Evolutionary conservation across 768 basidiomycete species (phyloP).

Genomic region (Pleurotus eryngii): DNA sequence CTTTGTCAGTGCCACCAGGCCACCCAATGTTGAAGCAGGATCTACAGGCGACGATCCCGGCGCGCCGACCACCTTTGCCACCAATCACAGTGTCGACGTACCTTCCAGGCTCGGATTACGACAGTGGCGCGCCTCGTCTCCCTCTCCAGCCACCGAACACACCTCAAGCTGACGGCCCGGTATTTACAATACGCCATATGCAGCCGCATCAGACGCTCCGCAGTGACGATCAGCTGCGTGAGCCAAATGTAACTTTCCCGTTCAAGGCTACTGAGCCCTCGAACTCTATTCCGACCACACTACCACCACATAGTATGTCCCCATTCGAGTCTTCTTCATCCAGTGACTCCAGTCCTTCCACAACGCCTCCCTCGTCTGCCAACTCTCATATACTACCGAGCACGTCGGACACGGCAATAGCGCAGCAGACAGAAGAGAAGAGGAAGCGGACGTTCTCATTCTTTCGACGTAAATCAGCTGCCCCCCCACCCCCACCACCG

Average conservation of each 20-base stretch:
- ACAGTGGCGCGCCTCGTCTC: neutral
- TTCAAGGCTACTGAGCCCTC: neutral
- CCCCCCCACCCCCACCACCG: neutral
- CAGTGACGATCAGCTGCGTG: slow-evolving; percentile 1
- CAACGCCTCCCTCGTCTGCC: slow-evolving; percentile 6
- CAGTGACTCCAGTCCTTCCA: neutral
- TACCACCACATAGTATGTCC: neutral
- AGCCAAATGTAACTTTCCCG: neutral
- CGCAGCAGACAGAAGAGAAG: neutral
- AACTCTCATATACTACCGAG: neutral
- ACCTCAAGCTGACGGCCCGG: slow-evolving; percentile 7
- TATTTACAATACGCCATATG: neutral
- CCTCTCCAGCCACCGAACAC: slow-evolving; percentile 8
- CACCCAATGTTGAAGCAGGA: slow-evolving; percentile 1
- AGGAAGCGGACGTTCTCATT: slow-evolving; percentile 1
- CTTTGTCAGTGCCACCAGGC: neutral
- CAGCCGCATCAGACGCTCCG: slow-evolving; percentile 3
- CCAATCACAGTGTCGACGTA: neutral
- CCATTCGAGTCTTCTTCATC: neutral
- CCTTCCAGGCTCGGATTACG: neutral
- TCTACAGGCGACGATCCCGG: neutral
- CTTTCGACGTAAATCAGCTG: slow-evolving; percentile 2
- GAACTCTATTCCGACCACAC: neutral
- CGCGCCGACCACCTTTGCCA: slow-evolving; percentile 4
- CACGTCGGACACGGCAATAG: neutral